Conservation (phyloP, 1,284 basidiomycete species). For the Taiwanofungus camphoratus region DNA sequence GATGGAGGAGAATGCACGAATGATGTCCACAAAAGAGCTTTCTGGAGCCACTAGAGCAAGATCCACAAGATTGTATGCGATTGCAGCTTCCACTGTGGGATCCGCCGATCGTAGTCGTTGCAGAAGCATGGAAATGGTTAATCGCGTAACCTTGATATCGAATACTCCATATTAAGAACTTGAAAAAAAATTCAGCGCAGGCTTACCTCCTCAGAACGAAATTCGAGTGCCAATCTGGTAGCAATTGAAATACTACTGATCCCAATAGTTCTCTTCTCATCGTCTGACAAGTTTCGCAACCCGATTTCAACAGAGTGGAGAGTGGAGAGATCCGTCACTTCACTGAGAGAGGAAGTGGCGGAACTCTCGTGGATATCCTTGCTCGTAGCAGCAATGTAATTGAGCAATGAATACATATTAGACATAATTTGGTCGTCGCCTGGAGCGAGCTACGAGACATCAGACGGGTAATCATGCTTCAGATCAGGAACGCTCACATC, state of each 20-base stretch:
- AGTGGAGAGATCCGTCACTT: constrained; percentile 37
- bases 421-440: constrained; percentile 92
- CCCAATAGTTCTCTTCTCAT: constrained; percentile 79
- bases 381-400: constrained; percentile 80
- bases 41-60: constrained; percentile 79
- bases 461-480: neutral
- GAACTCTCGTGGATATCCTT: constrained; percentile 62
- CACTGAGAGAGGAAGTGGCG: constrained; percentile 31
- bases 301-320: constrained; percentile 55
- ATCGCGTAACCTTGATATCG: constrained; percentile 62
- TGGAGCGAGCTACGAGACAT: constrained; percentile 56
- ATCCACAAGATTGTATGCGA: constrained; percentile 88
- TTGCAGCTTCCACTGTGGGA: constrained; percentile 83
- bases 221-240: constrained; percentile 78
- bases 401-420: constrained; percentile 93
- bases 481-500: constrained; percentile 42
- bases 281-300: constrained; percentile 67
- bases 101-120: constrained; percentile 85
- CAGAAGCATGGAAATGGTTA: constrained; percentile 89
- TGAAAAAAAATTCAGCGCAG: neutral
- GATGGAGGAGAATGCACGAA: constrained; percentile 81
- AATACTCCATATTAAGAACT: neutral
- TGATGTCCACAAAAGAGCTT: constrained; percentile 79
- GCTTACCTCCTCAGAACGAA: constrained; percentile 70
- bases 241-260: constrained; percentile 91